Evolutionary conservation across 1,284 basidiomycete species (phyloP).

Genomic region (Puccinia hordei): DNA sequence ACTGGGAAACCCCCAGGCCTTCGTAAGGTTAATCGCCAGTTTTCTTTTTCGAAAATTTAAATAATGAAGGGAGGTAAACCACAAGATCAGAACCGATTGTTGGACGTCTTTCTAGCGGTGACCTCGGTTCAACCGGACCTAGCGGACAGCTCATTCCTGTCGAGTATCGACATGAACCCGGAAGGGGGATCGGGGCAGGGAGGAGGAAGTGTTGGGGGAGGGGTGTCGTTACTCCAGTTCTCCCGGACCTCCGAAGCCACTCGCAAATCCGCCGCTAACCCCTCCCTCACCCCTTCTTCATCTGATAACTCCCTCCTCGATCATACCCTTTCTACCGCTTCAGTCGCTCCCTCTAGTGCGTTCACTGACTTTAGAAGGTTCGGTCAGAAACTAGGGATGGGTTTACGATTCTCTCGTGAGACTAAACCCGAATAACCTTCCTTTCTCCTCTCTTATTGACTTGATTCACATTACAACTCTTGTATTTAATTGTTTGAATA

Average conservation of each 20-base stretch:
- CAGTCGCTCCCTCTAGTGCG: constrained; percentile 27
- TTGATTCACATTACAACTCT: neutral
- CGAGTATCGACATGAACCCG: constrained; percentile 90
- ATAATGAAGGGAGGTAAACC: constrained; percentile 88
- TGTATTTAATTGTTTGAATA: neutral
- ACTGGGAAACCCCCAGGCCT: neutral
- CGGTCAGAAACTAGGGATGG: constrained; percentile 54
- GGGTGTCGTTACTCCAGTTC: constrained; percentile 51
- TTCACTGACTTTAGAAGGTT: constrained; percentile 54
- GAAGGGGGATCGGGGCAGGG: neutral
- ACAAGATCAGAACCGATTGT: constrained; percentile 78
- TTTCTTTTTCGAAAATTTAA: too few relatives aligned
- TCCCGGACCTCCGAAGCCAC: constrained; percentile 36
- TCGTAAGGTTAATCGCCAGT: neutral
- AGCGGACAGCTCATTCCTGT: constrained; percentile 82
- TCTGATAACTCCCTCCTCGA: constrained; percentile 51
- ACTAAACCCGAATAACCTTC: constrained; percentile 20
- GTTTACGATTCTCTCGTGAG: constrained; percentile 51
- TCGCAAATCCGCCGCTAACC: neutral
- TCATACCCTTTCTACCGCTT: constrained; percentile 21
- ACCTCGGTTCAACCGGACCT: constrained; percentile 85
- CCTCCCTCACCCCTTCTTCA: constrained; percentile 37
- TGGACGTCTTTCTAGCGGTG: constrained; percentile 85
- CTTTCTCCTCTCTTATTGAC: neutral
- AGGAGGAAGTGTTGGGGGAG: constrained; percentile 36